Evolutionary conservation across 176 grass and related monocot species (phyloP).

Genomic region (Carex pumila): DNA sequence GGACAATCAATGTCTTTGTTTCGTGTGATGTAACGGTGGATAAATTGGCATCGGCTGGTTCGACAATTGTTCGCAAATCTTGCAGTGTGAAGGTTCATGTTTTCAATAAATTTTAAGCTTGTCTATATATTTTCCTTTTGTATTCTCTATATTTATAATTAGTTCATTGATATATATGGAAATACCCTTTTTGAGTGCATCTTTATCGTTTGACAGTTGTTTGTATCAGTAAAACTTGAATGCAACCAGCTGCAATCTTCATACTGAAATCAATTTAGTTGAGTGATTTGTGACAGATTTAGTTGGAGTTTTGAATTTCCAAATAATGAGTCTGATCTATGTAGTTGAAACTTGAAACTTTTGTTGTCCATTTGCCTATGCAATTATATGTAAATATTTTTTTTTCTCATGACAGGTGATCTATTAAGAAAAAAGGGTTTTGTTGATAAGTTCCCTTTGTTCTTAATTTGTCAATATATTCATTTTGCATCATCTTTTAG

Average conservation of each 20-base stretch:
- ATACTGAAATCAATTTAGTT: slow-evolving; percentile 3
- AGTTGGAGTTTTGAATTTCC: slow-evolving; percentile 11
- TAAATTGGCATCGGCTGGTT: slow-evolving; percentile 28
- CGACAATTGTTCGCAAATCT: slow-evolving; percentile 38
- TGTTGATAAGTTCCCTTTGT: not conserved
- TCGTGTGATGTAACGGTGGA: slow-evolving; percentile 44
- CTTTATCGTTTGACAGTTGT: slow-evolving; percentile 16
- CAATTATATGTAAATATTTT: slow-evolving; percentile 18
- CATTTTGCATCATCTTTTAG: not conserved
- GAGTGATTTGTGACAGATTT: not conserved
- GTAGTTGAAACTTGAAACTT: slow-evolving; percentile 6
- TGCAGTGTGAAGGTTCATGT: slow-evolving; percentile 36
- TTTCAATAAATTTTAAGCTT: slow-evolving; percentile 24
- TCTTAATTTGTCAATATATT: not conserved
- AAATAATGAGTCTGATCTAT: slow-evolving; percentile 5
- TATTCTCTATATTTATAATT: not conserved
- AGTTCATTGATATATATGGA: not conserved
- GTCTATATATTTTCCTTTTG: not conserved
- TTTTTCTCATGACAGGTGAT: not conserved
- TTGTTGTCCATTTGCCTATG: slow-evolving; percentile 6
- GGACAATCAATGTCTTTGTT: slow-evolving; percentile 41
- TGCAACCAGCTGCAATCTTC: slow-evolving; percentile 1
- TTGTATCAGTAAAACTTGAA: slow-evolving; percentile 17
- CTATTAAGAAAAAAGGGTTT: not conserved
- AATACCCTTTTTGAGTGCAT: not conserved